Evolutionary conservation across 2,329 filamentous ascomycete species (phyloP).

Genomic region (Orbilia blumenaviensis): DNA sequence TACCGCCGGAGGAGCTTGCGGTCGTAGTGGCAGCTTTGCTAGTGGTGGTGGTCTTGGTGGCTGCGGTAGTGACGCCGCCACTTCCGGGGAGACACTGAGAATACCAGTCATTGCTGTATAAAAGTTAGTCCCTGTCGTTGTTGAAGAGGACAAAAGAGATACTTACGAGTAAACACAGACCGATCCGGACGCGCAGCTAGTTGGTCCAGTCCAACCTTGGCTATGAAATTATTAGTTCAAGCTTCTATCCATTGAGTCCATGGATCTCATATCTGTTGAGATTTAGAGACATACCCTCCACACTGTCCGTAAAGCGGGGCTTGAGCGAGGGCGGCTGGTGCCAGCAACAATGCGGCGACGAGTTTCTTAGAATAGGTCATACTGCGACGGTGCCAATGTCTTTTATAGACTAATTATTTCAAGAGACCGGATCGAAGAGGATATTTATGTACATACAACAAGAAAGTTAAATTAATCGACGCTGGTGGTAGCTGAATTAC

Average conservation of each 20-base stretch:
- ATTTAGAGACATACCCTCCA: constrained; percentile 29
- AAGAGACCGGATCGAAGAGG: not conserved
- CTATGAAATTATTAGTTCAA: constrained; percentile 7
- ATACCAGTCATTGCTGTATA: constrained; percentile 30
- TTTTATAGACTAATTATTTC: not conserved
- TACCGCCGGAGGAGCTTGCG: not conserved
- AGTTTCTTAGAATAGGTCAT: constrained; percentile 24
- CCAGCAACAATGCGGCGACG: constrained; percentile 25
- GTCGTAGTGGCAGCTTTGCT: not conserved
- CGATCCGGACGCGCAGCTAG: constrained; percentile 28
- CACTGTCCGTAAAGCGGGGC: constrained; percentile 44
- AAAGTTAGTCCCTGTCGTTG: not conserved
- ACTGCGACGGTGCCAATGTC: no score
- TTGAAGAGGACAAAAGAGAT: not conserved
- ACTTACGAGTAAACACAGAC: constrained; percentile 43
- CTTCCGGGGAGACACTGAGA: constrained; percentile 40
- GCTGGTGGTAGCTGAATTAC: not conserved
- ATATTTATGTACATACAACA: no score
- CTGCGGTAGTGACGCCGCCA: not conserved
- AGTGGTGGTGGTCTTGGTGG: constrained; percentile 15
- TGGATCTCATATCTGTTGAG: not conserved
- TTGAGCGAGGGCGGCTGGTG: constrained; percentile 19
- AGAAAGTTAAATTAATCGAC: no score
- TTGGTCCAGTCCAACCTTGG: constrained; percentile 42
- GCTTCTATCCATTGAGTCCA: not conserved